A percentile compares a stretch with the other conserved stretches of the same genome.
These are phyloP conservation scores for Coemansia sp. DNA, from an alignment of 192 early-diverging fungal species.

Conservation along the genomic window DNA sequence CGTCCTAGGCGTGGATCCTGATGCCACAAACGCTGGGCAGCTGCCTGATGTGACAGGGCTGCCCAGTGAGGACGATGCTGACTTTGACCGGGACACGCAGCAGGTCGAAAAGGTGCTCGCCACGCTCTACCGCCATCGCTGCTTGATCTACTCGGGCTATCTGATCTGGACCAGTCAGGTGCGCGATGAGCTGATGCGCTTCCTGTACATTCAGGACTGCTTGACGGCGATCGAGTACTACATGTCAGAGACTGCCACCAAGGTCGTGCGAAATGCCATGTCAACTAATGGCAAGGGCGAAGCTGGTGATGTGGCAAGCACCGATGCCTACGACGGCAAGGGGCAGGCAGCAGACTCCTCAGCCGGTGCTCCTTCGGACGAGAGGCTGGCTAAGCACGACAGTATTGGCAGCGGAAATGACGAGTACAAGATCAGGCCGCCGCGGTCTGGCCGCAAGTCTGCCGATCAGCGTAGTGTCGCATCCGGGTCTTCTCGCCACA, in stretches of 20 bases:
- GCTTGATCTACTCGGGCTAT: slow-evolving; percentile 83
- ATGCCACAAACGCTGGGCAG: neutral
- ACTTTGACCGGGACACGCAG: slow-evolving; percentile 50
- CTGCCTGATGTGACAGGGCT: neutral
- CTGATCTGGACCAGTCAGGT: slow-evolving; percentile 86
- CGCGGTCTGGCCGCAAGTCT: slow-evolving; percentile 17
- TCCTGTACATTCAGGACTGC: slow-evolving; percentile 72
- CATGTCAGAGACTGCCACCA: slow-evolving; percentile 79
- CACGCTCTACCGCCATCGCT: slow-evolving; percentile 70
- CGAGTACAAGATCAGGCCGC: neutral
- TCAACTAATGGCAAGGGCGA: slow-evolving; percentile 15
- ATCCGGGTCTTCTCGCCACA: slow-evolving; percentile 34
- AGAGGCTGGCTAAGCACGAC: neutral
- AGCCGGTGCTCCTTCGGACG: neutral
- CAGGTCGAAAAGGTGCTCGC: slow-evolving; percentile 56
- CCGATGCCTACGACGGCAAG: neutral
- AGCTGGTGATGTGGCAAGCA: neutral
- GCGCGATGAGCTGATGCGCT: slow-evolving; percentile 80
- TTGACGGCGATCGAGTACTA: slow-evolving; percentile 77
- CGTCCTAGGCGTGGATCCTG: slow-evolving; percentile 35
- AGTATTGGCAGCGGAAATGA: neutral
- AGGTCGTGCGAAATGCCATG: slow-evolving; percentile 72
- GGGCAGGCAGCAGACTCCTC: neutral
- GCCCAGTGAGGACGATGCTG: slow-evolving; percentile 11
- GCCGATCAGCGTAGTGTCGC: slow-evolving; percentile 29